Conservation (phyloP, 176 grass and related monocot species). For the Triticum turgidum region DNA sequence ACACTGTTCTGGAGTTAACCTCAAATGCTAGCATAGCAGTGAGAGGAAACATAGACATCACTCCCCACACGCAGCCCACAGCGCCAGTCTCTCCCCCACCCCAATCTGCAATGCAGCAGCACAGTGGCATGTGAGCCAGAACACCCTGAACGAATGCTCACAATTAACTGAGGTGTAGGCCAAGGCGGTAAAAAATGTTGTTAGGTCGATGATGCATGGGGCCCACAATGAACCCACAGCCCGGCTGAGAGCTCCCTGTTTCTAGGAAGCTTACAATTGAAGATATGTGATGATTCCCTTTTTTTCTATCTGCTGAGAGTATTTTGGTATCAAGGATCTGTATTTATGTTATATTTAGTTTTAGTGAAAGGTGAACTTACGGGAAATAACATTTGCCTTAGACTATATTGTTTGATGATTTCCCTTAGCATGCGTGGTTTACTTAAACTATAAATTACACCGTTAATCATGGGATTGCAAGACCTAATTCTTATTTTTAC, state of each 20-base stretch:
- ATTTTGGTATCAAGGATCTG: no score
- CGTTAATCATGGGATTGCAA: not conserved
- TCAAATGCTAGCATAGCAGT: not conserved
- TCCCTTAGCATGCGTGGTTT: not conserved
- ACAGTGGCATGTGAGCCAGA: not conserved
- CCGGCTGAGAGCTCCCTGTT: not conserved
- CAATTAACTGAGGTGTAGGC: not conserved
- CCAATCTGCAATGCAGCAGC: no score
- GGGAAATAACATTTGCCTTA: no score
- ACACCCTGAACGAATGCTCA: not conserved
- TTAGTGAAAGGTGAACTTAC: no score
- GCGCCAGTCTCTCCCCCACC: no score
- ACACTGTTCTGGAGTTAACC: not conserved
- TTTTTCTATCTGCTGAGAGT: no score
- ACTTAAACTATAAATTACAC: slow-evolving; percentile 16
- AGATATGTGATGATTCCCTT: not conserved
- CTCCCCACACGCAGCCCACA: not conserved
- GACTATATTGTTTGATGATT: no score
- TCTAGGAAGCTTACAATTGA: no score
- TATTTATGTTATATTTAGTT: no score
- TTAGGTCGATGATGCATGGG: not conserved
- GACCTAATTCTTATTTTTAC: slow-evolving; percentile 16
- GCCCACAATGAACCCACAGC: not conserved
- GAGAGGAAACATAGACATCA: not conserved
- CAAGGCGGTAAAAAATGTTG: not conserved